These are phyloP conservation scores for Serpula lacrymans DNA, from an alignment of 768 basidiomycete species.

Conservation along the genomic window DNA sequence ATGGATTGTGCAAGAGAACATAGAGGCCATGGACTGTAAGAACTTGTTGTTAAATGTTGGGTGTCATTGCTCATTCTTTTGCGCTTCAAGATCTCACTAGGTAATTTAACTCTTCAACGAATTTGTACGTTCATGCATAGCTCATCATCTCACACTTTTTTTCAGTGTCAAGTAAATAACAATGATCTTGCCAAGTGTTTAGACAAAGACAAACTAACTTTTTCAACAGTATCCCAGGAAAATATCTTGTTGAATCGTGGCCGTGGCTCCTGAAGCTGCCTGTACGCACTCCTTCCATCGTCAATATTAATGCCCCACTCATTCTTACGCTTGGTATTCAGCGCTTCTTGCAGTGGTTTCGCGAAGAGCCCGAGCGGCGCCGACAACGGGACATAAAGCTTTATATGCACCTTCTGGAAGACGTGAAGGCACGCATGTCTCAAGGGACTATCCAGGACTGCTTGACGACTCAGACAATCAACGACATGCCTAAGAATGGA, in stretches of 20 bases:
- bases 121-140: too few species aligned
- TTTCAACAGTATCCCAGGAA: slow-evolving; percentile 40
- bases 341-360: slow-evolving; percentile 42
- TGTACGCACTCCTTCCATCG: slow-evolving; percentile 18
- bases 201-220: not conserved
- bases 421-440: slow-evolving; percentile 40
- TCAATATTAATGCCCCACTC: slow-evolving; percentile 5
- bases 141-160: too few species aligned
- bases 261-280: slow-evolving; percentile 46
- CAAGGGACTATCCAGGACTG: slow-evolving; percentile 38
- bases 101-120: slow-evolving; percentile 2
- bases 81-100: slow-evolving; percentile 16
- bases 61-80: not conserved
- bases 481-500: slow-evolving; percentile 33
- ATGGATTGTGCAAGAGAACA: slow-evolving; percentile 46
- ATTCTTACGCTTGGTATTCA: slow-evolving; percentile 8
- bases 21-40: slow-evolving; percentile 42
- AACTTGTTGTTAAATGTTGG: not conserved
- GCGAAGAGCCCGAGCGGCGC: slow-evolving; percentile 35
- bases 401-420: slow-evolving; percentile 36
- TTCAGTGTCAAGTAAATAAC: slow-evolving; percentile 31
- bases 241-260: slow-evolving; percentile 46
- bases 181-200: not conserved
- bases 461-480: slow-evolving; percentile 36
- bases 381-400: slow-evolving; percentile 36